Evolutionary conservation across 1,139 yeast species (phyloP).

Genomic region (Komagataea norvegica): DNA sequence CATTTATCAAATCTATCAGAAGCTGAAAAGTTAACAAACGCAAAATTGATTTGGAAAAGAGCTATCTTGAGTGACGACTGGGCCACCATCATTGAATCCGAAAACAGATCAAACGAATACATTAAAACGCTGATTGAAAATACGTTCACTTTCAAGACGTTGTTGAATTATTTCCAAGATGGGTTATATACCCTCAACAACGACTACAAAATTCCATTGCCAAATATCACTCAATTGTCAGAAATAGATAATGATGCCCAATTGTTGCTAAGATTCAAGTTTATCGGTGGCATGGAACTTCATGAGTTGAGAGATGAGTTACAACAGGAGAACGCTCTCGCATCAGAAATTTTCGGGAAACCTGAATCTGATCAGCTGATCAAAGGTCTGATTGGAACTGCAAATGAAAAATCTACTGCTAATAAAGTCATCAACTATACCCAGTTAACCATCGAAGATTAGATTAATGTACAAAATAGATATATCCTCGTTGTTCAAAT

Average conservation of each 20-base stretch:
- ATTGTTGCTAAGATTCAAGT: conserved; percentile 23
- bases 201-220: conserved; percentile 28
- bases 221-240: conserved; percentile 21
- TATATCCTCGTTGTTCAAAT: background rate
- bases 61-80: conserved; percentile 59
- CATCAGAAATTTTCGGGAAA: conserved; percentile 23
- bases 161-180: conserved; percentile 32
- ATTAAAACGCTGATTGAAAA: conserved; percentile 38
- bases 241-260: conserved; percentile 19
- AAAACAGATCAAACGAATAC: conserved; percentile 41
- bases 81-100: conserved; percentile 39
- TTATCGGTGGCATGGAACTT: conserved; percentile 23
- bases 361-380: conserved; percentile 33
- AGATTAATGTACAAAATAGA: background rate
- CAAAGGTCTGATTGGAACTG: conserved; percentile 34
- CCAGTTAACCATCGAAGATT: conserved; percentile 27
- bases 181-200: conserved; percentile 26
- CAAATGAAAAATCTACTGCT: conserved; percentile 32
- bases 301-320: conserved; percentile 26
- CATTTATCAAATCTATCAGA: conserved; percentile 30
- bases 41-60: conserved; percentile 56
- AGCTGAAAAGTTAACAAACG: conserved; percentile 30
- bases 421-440: conserved; percentile 33
- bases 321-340: conserved; percentile 25
- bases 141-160: conserved; percentile 45